These are phyloP conservation scores for Geotrichum aggregatum DNA, from an alignment of 1,139 yeast species.

Conservation along the genomic window DNA sequence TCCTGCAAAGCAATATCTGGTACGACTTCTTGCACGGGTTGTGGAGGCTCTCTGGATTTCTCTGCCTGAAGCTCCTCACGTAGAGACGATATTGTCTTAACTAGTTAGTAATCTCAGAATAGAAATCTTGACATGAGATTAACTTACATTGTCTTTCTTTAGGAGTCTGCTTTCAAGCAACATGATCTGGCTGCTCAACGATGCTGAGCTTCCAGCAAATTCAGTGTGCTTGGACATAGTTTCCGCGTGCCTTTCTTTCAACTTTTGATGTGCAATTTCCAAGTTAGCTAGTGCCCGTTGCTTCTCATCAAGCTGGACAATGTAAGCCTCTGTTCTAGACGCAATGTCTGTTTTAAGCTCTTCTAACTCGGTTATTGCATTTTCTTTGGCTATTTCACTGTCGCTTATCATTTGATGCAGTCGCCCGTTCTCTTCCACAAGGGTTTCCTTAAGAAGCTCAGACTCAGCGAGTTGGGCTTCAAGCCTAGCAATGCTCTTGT, in stretches of 20 bases:
- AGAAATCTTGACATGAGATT: not conserved
- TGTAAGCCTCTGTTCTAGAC: slow-evolving; percentile 1
- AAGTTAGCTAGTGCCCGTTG: slow-evolving; percentile 11
- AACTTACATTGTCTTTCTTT: slow-evolving; percentile 23
- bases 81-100: slow-evolving; percentile 16
- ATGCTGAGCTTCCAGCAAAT: slow-evolving; percentile 26
- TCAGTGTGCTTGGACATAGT: slow-evolving; percentile 25
- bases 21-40: not conserved
- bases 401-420: slow-evolving; percentile 33
- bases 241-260: slow-evolving; percentile 24
- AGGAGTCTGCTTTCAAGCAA: slow-evolving; percentile 24
- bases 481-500: slow-evolving; percentile 30
- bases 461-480: slow-evolving; percentile 34
- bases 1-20: slow-evolving; percentile 19
- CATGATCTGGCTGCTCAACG: slow-evolving; percentile 24
- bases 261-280: slow-evolving; percentile 19
- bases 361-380: slow-evolving; percentile 13
- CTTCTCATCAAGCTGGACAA: slow-evolving; percentile 21
- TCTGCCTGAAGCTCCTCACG: slow-evolving; percentile 15
- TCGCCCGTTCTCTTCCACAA: slow-evolving; percentile 35
- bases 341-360: slow-evolving; percentile 8
- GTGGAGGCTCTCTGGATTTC: not conserved
- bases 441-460: slow-evolving; percentile 33
- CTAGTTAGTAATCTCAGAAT: not conserved
- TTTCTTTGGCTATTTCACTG: slow-evolving; percentile 29